A percentile compares a stretch with the other conserved stretches of the same genome.
These are phyloP conservation scores for Caloboletus firmus DNA, from an alignment of 1,284 basidiomycete species.

Conservation along the genomic window DNA sequence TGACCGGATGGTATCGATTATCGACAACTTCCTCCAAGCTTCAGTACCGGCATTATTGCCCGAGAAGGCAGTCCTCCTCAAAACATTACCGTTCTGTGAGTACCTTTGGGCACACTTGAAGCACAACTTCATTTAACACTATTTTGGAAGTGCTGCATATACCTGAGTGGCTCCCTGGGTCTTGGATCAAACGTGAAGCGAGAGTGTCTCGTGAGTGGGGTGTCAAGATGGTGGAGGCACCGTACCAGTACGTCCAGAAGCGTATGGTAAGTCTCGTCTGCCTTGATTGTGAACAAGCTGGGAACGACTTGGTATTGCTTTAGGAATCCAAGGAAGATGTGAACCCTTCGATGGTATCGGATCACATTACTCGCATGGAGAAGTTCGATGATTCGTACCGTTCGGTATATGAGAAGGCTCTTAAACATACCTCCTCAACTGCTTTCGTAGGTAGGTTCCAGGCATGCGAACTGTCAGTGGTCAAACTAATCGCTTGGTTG, in stretches of 20 bases:
- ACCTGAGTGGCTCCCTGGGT: constrained; percentile 27
- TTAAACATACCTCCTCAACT: constrained; percentile 20
- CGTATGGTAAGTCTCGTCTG: constrained; percentile 8
- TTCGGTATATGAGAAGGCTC: constrained; percentile 17
- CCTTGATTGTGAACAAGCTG: not conserved
- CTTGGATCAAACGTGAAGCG: constrained; percentile 18
- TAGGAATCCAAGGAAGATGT: constrained; percentile 11
- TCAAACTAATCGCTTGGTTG: not conserved
- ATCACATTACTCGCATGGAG: constrained; percentile 24
- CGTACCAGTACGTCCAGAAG: constrained; percentile 20
- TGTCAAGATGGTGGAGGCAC: constrained; percentile 16
- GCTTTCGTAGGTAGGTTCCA: constrained; percentile 22
- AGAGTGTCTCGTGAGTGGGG: constrained; percentile 12
- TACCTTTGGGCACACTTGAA: too few relatives aligned
- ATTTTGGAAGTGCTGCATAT: constrained; percentile 17
- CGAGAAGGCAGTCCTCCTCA: constrained; percentile 18
- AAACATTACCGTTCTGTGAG: constrained; percentile 28
- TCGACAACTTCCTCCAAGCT: constrained; percentile 18
- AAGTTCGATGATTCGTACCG: constrained; percentile 9
- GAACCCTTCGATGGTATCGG: constrained; percentile 21
- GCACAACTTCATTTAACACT: not conserved
- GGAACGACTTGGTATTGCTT: not conserved
- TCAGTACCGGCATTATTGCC: constrained; percentile 8
- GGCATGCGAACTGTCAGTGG: rapidly evolving
- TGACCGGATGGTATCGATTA: constrained; percentile 22